A percentile compares a stretch with the other conserved stretches of the same genome.
phyloP scores from a whole-genome alignment of 2,329 filamentous ascomycete genomes.

The Dothistroma septosporum region DNA sequence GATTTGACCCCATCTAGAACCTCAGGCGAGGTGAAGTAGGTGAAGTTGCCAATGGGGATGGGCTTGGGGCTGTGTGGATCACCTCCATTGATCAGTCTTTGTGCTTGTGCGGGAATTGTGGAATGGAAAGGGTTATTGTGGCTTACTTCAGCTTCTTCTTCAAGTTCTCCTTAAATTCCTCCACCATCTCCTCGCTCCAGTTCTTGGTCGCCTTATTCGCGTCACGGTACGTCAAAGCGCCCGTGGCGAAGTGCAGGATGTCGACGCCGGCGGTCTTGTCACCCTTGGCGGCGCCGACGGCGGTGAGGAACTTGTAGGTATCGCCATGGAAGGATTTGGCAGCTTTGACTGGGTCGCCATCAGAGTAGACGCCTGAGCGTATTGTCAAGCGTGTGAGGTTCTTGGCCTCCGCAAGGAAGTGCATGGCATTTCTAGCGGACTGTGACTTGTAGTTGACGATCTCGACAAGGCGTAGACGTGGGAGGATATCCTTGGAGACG shows the following conservation, averaged over 20 bases:
- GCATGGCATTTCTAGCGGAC: slow-evolving; percentile 31
- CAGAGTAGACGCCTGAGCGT: slow-evolving; percentile 26
- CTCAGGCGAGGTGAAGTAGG: neutral
- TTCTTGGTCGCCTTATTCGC: slow-evolving; percentile 19
- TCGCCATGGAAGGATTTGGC: slow-evolving; percentile 36
- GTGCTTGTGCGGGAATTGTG: neutral
- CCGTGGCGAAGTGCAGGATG: slow-evolving; percentile 28
- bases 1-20: too few species aligned
- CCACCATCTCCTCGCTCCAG: slow-evolving; percentile 23
- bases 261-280: slow-evolving; percentile 29
- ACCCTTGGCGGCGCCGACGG: slow-evolving; percentile 22
- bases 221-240: slow-evolving; percentile 30
- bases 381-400: slow-evolving; percentile 31
- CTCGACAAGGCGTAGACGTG: slow-evolving; percentile 25
- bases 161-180: slow-evolving; percentile 28
- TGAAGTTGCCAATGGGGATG: neutral
- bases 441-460: slow-evolving; percentile 31
- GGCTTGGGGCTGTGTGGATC: neutral
- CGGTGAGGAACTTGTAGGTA: slow-evolving; percentile 30
- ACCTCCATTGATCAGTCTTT: slow-evolving; percentile 5
- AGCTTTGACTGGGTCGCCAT: slow-evolving; percentile 32
- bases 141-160: slow-evolving; percentile 34
- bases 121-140: neutral
- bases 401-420: slow-evolving; percentile 31
- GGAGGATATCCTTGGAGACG: slow-evolving; percentile 20